These are phyloP conservation scores for Cercospora canescens DNA, from an alignment of 2,329 filamentous ascomycete genomes.

Conservation along the genomic window DNA sequence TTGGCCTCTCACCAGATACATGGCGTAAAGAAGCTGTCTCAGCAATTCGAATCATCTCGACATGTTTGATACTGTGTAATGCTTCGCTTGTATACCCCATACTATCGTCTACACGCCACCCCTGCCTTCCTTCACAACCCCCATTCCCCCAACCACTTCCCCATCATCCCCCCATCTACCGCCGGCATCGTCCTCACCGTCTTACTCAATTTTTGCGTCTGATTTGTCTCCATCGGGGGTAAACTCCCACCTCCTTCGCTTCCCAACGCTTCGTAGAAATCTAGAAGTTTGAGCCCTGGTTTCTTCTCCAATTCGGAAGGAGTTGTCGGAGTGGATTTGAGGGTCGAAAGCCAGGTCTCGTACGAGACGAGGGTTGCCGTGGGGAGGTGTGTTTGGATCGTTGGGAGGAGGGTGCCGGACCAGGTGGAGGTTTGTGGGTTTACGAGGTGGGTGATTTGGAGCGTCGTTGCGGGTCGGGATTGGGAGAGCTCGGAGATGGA, in stretches of 20 bases:
- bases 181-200: conserved; percentile 32
- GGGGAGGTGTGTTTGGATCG: neutral
- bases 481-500: conserved; percentile 25
- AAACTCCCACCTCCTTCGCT: conserved; percentile 16
- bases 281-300: conserved; percentile 33
- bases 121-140: no score
- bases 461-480: no score
- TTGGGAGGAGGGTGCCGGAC: conserved; percentile 4
- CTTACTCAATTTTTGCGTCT: conserved; percentile 31
- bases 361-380: conserved; percentile 23
- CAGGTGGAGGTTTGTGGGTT: conserved; percentile 31
- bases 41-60: no score
- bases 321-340: conserved; percentile 22
- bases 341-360: conserved; percentile 25
- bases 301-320: conserved; percentile 25
- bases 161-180: conserved; percentile 25
- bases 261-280: conserved; percentile 32
- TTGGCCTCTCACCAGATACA: no score
- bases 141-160: conserved; percentile 31
- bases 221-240: conserved; percentile 23
- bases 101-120: no score
- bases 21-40: no score
- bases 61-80: no score
- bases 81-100: no score
- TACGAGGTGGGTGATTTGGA: conserved; percentile 32